phyloP scores from a whole-genome alignment of 768 basidiomycete genomes.

The Phanerochaete sordida region DNA sequence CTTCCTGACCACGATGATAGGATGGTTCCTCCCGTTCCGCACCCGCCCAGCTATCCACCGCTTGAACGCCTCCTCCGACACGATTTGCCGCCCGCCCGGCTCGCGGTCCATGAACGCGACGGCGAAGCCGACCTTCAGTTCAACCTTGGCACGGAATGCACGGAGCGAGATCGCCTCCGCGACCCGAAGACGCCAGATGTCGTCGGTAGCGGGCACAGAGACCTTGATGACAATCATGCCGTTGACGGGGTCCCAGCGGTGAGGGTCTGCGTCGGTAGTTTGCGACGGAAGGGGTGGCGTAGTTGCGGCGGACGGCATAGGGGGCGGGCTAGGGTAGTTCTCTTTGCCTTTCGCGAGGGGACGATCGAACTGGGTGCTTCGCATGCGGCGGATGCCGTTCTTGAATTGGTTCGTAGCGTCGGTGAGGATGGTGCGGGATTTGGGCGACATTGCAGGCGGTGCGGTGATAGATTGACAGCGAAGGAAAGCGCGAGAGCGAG shows the following conservation, averaged over 20 bases:
- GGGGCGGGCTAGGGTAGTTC: conserved; percentile 1
- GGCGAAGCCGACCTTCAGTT: conserved; percentile 33
- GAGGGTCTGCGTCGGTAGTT: neutral
- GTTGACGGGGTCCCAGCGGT: conserved; percentile 29
- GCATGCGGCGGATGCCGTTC: conserved; percentile 15
- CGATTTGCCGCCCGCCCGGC: conserved; percentile 20
- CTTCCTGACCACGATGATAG: conserved; percentile 25
- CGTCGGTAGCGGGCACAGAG: conserved; percentile 35
- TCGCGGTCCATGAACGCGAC: conserved; percentile 28
- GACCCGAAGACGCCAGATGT: conserved; percentile 37
- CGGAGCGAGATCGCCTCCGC: conserved; percentile 27
- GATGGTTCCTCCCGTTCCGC: conserved; percentile 32
- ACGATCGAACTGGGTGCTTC: conserved; percentile 7
- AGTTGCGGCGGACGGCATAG: neutral
- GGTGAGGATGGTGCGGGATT: conserved; percentile 7
- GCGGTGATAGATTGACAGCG: neutral
- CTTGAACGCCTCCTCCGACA: conserved; percentile 30
- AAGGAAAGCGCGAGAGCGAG: neutral
- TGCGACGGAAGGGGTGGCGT: neutral
- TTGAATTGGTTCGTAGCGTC: conserved; percentile 13
- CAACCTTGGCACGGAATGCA: conserved; percentile 29
- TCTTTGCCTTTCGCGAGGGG: conserved; percentile 14
- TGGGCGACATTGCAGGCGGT: conserved; percentile 8
- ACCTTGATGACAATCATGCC: conserved; percentile 38
- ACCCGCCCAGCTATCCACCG: conserved; percentile 31